A percentile compares a stretch with the other conserved stretches of the same genome.
Evolutionary conservation across 208 protist genomes (phyloP).

Genomic region (Trypanosoma caninum): DNA sequence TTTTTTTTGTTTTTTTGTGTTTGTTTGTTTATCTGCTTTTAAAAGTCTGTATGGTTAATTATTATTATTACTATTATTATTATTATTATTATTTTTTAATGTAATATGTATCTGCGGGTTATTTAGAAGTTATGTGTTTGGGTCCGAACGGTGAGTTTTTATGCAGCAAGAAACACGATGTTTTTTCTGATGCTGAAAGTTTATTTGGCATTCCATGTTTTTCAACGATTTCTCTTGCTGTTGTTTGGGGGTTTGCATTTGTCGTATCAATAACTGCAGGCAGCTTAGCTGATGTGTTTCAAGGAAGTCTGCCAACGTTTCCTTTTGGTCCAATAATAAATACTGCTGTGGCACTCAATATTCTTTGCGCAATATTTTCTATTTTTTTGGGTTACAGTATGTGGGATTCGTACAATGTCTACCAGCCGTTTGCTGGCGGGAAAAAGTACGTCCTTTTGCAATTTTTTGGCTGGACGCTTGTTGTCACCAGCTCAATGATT

Average conservation of each 20-base stretch:
- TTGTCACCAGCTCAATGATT: conserved; percentile 27
- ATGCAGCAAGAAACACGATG: not conserved
- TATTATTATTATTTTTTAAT: no score
- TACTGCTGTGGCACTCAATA: conserved; percentile 38
- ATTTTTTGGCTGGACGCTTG: conserved; percentile 43
- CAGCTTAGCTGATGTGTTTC: conserved; percentile 59
- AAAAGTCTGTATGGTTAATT: no score
- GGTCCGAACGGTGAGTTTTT: not conserved
- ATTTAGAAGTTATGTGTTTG: not conserved
- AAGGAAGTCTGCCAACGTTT: conserved; percentile 34
- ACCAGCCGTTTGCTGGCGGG: conserved; percentile 79
- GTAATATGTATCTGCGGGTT: no score
- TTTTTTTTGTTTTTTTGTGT: not conserved
- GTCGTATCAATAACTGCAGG: conserved; percentile 44
- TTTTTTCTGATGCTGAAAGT: not conserved
- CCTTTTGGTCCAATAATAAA: conserved; percentile 46
- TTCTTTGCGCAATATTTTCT: conserved; percentile 40
- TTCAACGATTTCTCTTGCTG: conserved; percentile 56
- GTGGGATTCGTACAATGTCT: conserved; percentile 46
- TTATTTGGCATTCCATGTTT: conserved; percentile 28
- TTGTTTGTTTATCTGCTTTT: no score
- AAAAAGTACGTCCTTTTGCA: conserved; percentile 72
- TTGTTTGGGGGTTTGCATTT: conserved; percentile 53
- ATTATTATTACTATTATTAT: no score
- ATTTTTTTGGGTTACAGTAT: conserved; percentile 60